Conservation (phyloP, 176 grass and related monocot genomes). For the Cenchrus purpureus region DNA sequence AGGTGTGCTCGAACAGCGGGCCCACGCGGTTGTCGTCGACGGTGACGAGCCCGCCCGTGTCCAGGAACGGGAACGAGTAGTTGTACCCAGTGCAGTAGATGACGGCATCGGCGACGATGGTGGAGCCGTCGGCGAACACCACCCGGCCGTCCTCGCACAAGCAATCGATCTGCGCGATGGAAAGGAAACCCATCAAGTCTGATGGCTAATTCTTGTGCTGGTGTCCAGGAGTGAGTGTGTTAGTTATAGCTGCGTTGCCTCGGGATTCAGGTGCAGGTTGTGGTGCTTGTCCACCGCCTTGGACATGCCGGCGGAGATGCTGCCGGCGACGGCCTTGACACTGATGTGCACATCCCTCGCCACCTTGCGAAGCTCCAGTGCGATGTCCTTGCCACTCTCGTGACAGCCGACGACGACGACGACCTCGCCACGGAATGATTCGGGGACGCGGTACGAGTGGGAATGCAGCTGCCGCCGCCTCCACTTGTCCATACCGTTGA, state of each 20-base stretch:
- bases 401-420: slow-evolving; percentile 44
- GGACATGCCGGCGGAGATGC: neutral
- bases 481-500: slow-evolving; percentile 45
- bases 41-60: slow-evolving; percentile 8
- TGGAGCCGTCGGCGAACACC: slow-evolving; percentile 39
- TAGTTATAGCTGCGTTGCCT: neutral
- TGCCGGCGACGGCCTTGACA: neutral
- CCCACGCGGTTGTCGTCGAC: slow-evolving; percentile 51
- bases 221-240: too few relatives aligned
- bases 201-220: too few relatives aligned
- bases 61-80: slow-evolving; percentile 54
- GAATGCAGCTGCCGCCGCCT: slow-evolving; percentile 43
- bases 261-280: slow-evolving; percentile 35
- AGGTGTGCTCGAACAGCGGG: slow-evolving; percentile 55
- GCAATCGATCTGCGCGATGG: neutral
- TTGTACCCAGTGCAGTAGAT: slow-evolving; percentile 48
- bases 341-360: slow-evolving; percentile 46
- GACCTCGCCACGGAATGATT: slow-evolving; percentile 24
- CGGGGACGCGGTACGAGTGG: slow-evolving; percentile 55
- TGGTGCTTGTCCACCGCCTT: neutral
- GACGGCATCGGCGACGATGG: slow-evolving; percentile 39
- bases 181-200: too few relatives aligned
- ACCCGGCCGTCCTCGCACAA: slow-evolving; percentile 30
- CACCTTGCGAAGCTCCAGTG: slow-evolving; percentile 29
- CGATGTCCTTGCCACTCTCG: slow-evolving; percentile 51